These are phyloP conservation scores for Hanseniaspora lindneri DNA, from an alignment of 805 yeast species.

Conservation along the genomic window DNA sequence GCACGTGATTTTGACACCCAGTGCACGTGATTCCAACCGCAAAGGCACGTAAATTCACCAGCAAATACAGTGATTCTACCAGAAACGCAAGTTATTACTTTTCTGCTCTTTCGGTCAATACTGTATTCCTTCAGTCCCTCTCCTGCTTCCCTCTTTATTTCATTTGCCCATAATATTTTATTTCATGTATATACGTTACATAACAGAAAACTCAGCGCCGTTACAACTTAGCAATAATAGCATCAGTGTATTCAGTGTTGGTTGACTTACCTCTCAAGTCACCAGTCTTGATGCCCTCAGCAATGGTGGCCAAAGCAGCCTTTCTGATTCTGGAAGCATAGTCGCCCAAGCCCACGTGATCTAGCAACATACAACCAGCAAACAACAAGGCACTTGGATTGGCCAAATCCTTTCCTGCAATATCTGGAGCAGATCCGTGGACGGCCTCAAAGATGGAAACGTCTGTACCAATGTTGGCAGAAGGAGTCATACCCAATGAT, in stretches of 20 bases:
- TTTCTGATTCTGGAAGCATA: slow-evolving; percentile 76
- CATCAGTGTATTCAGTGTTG: slow-evolving; percentile 80
- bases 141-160: too few relatives aligned
- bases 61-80: too few relatives aligned
- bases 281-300: slow-evolving; percentile 94
- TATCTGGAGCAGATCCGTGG: slow-evolving; percentile 99
- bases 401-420: slow-evolving; percentile 97
- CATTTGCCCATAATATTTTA: not conserved
- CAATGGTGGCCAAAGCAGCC: slow-evolving; percentile 79
- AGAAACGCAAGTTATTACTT: too few relatives aligned
- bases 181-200: too few relatives aligned
- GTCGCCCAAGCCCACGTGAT: slow-evolving; percentile 84
- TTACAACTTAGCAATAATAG: slow-evolving; percentile 51
- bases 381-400: slow-evolving; percentile 96
- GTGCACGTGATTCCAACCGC: too few relatives aligned
- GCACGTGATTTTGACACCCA: too few relatives aligned
- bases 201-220: not conserved
- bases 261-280: slow-evolving; percentile 89
- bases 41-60: too few relatives aligned
- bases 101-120: too few relatives aligned
- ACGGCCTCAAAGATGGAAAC: slow-evolving; percentile 98
- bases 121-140: too few relatives aligned
- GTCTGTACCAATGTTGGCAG: slow-evolving; percentile 98
- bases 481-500: slow-evolving; percentile 96
- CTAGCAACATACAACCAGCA: slow-evolving; percentile 97